Conservation (phyloP, 371 early-diverging fungal genomes). For the Lichtheimia hyalospora region DNA sequence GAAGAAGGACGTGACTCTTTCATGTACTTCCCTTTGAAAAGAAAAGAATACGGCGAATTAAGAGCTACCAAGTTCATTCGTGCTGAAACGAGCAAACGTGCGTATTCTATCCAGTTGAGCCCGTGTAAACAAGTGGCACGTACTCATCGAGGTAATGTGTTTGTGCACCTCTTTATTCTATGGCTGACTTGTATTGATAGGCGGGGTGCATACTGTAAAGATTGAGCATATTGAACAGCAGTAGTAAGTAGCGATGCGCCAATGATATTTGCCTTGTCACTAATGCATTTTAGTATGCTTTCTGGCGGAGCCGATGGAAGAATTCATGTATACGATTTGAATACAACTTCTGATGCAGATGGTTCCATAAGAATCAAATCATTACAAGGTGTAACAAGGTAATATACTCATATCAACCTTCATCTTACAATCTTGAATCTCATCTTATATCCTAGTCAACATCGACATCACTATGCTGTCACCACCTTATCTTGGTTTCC, state of each 20-base stretch:
- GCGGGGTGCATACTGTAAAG: slow-evolving; percentile 54
- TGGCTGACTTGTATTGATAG: slow-evolving; percentile 18
- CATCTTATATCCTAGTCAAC: slow-evolving; percentile 16
- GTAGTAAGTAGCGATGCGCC: slow-evolving; percentile 46
- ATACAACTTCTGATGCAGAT: slow-evolving; percentile 23
- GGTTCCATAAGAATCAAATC: slow-evolving; percentile 41
- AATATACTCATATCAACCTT: slow-evolving; percentile 2
- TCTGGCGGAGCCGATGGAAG: slow-evolving; percentile 70
- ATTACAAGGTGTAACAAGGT: slow-evolving; percentile 50
- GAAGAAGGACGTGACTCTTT: slow-evolving; percentile 1
- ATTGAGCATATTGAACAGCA: slow-evolving; percentile 59
- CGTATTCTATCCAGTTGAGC: slow-evolving; percentile 35
- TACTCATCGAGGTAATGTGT: slow-evolving; percentile 33
- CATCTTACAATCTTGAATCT: background rate
- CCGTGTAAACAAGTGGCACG: slow-evolving; percentile 33
- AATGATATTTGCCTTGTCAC: background rate
- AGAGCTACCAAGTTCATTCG: slow-evolving; percentile 28
- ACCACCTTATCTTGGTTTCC: slow-evolving; percentile 85
- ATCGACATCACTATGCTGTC: slow-evolving; percentile 66
- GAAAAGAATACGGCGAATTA: slow-evolving; percentile 34
- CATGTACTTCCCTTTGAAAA: slow-evolving; percentile 40
- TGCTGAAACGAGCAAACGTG: slow-evolving; percentile 39
- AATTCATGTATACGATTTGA: slow-evolving; percentile 73
- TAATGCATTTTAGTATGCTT: slow-evolving; percentile 44
- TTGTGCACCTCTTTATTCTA: background rate